Evolutionary conservation across 148 eudicot species (phyloP).

Genomic region (Chenopodium quinoa): DNA sequence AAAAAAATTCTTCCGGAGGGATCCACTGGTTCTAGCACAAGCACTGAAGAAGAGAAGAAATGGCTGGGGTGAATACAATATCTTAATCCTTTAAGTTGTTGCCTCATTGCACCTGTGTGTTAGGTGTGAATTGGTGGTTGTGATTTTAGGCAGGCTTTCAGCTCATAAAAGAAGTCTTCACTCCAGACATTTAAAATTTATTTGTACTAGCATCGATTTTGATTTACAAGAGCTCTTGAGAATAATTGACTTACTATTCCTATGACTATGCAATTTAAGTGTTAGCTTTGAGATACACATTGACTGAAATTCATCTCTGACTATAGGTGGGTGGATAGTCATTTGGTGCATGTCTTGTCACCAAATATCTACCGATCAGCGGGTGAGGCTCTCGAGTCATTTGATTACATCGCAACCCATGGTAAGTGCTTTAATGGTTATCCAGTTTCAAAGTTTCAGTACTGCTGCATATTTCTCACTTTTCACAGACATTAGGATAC

Average conservation of each 20-base stretch:
- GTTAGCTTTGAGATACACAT: neutral
- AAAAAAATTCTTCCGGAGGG: conserved; percentile 48
- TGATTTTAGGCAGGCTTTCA: neutral
- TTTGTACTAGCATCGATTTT: neutral
- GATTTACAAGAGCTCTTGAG: neutral
- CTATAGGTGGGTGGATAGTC: conserved; percentile 91
- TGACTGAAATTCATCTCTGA: conserved; percentile 18
- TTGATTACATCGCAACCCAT: conserved; percentile 79
- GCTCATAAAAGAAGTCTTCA: neutral
- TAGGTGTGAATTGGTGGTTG: neutral
- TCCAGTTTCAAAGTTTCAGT: neutral
- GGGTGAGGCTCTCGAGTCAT: conserved; percentile 91
- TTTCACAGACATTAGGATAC: neutral
- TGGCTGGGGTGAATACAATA: conserved; percentile 65
- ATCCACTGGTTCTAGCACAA: conserved; percentile 24
- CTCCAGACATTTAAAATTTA: neutral
- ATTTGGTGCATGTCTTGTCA: conserved; percentile 89
- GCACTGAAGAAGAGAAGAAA: conserved; percentile 62
- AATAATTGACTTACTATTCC: neutral
- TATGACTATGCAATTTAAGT: neutral
- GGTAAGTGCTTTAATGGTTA: conserved; percentile 41
- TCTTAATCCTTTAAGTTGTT: neutral
- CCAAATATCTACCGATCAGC: conserved; percentile 85
- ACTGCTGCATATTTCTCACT: neutral
- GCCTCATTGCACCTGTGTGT: neutral